Evolutionary conservation across 805 yeast genomes (phyloP).

Genomic region (Spathaspora boniae): DNA sequence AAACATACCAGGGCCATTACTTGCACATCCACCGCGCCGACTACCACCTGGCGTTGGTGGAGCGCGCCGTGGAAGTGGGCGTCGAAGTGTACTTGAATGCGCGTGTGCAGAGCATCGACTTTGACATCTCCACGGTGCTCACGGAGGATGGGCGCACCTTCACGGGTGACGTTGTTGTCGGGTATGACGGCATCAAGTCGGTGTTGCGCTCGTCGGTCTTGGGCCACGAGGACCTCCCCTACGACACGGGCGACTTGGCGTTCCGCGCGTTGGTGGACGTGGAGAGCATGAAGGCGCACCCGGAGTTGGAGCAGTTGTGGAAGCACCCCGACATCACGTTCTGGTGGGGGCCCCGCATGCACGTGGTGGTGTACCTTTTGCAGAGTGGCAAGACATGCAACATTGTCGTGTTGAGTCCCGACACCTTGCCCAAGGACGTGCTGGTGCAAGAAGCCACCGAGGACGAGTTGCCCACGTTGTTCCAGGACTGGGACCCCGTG

Average conservation of each 20-base stretch:
- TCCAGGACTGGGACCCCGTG: slow-evolving; percentile 25
- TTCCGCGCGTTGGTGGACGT: slow-evolving; percentile 21
- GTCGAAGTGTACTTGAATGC: slow-evolving; percentile 14
- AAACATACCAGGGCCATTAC: slow-evolving; percentile 17
- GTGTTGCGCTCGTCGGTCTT: slow-evolving; percentile 15
- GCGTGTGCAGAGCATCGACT: slow-evolving; percentile 16
- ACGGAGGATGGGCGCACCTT: slow-evolving; percentile 15
- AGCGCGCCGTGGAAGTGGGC: slow-evolving; percentile 17
- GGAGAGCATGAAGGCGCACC: slow-evolving; percentile 13
- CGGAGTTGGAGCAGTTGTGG: slow-evolving; percentile 15
- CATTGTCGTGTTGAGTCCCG: slow-evolving; percentile 28
- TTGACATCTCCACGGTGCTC: slow-evolving; percentile 13
- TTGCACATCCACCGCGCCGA: slow-evolving; percentile 26
- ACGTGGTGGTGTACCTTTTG: slow-evolving; percentile 24
- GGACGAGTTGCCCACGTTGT: slow-evolving; percentile 20
- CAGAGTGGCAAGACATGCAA: slow-evolving; percentile 24
- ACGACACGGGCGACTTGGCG: slow-evolving; percentile 27
- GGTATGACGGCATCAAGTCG: slow-evolving; percentile 26
- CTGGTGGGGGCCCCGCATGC: slow-evolving; percentile 30
- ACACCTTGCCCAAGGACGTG: slow-evolving; percentile 18
- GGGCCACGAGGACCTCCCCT: slow-evolving; percentile 19
- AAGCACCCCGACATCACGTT: slow-evolving; percentile 22
- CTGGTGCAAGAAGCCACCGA: slow-evolving; percentile 16
- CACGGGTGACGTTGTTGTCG: slow-evolving; percentile 21
- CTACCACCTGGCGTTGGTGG: slow-evolving; percentile 20